Evolutionary conservation across 73 alveolate species (phyloP), one percentile per base, ranked within the genome.

Genomic region (Tetrahymena malaccensis): DNA sequence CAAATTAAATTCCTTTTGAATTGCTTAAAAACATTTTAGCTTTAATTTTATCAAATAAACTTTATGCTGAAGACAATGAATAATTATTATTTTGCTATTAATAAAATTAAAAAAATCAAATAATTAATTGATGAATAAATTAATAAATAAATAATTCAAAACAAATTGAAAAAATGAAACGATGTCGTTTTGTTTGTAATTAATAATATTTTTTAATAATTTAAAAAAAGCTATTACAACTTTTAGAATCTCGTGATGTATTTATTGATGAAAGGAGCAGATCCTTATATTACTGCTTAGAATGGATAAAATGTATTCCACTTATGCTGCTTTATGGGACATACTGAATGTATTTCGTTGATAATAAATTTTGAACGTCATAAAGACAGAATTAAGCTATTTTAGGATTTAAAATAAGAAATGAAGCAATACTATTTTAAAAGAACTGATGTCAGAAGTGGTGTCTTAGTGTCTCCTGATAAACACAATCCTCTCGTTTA

Each of bases 381-480:
- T 27, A 85, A 33, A 85, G 55, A 35, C 27, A 85, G 58, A 21
- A 85, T 85, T n/a, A 43, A 50, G 85, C 85, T 89, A 34, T 84
- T 35, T 43, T 89, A 37, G 22, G 89, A 94, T 22, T 57, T 70
- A 70, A 70, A 94, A 85, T 50, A 97, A 37, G 96, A 93, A 44
- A 98, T 96, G 97, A 94, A 96, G 50, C 94, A 97, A 55, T 98
- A 96, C 85, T 94, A 97, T 84, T 97, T 98, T 95, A 98, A 98
- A 94, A 97, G 94, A 93, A 94, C 98, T 94, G 99, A 98, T 93
- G 96, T 97, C 31, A 96, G 97, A 95, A 96, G 96, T 57, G 99
- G 99, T 17, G 94, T 94, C 85, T 96, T 98, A 16, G 97, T 96
- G 15, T 94, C 97, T 10, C 95, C 99, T 8, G 99, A 97, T 43